A percentile compares a stretch with the other conserved stretches of the same genome.
Conservation (phyloP, 495 filamentous ascomycete genomes). For the Polyplosphaeria fusca region DNA sequence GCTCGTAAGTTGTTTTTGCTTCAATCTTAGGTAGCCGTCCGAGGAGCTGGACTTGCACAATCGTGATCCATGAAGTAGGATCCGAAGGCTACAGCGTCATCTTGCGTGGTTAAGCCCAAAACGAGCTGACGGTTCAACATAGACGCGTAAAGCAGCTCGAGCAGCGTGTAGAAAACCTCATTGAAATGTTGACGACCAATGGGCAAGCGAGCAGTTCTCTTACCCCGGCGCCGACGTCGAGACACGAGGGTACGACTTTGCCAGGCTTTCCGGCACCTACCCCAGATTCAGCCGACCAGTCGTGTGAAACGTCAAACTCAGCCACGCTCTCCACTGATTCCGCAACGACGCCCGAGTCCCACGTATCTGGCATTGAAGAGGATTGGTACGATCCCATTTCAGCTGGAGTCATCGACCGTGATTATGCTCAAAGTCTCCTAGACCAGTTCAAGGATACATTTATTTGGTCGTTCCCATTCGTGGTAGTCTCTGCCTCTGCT, state of each 20-base stretch:
- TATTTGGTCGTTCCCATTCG: conserved; percentile 17
- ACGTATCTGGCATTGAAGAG: neutral
- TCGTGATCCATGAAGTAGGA: no score
- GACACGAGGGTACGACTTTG: no score
- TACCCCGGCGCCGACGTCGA: neutral
- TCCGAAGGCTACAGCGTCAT: no score
- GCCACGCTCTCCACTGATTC: neutral
- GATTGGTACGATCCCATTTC: conserved; percentile 12
- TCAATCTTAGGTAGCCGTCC: no score
- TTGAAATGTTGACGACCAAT: conserved; percentile 8
- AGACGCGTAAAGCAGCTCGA: conserved; percentile 23
- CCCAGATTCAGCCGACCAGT: neutral
- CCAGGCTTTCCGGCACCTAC: no score
- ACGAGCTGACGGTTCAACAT: no score
- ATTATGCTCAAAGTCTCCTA: conserved; percentile 1
- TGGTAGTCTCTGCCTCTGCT: conserved; percentile 4
- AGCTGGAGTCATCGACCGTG: conserved; percentile 2
- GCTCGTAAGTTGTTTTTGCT: conserved; percentile 14
- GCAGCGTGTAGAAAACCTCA: conserved; percentile 20
- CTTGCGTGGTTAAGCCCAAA: no score
- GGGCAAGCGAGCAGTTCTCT: neutral
- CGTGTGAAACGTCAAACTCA: no score
- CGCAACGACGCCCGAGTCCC: conserved; percentile 1
- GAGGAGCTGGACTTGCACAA: no score
- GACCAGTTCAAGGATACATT: conserved; percentile 9